Evolutionary conservation across 257 asterid genomes (phyloP), one percentile per base, ranked within the genome.

Genomic region (Gentiana straminea): DNA sequence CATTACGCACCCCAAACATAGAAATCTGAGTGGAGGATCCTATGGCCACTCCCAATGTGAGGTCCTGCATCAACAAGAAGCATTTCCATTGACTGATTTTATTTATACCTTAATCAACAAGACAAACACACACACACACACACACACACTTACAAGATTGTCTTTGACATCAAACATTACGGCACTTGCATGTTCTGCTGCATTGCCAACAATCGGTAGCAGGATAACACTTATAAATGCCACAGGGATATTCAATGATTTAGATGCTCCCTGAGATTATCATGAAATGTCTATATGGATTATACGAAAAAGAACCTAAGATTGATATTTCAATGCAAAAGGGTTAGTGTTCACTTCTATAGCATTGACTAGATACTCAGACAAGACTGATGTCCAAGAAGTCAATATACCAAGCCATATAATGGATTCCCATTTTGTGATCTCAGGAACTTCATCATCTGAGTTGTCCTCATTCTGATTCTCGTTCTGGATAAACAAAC

Each of bases 101-200:
- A 38, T 35, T 32, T 41, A 5, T 41, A 1, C 13, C 12, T 57
- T 32, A 38, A 33, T 51, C 55, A 66, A 57, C 11, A 41, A 35
- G 52, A 36, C 5, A 55, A 5, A 43, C 24, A 24, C 24, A 24
- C 24, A 24, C 24, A 24, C 24, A 24, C 24, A 24, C 24, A 24
- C 24, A 24, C 24, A 24, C 24, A 24, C 24, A 66, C 78, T 64
- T 51, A 89, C 97, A 60, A 89, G 94, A 70, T 89, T 89, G 79
- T 86, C 86, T 75, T 84, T 84, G 68, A 84, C 65, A 4, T 94
- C 96, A 78, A 86, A 86, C 89, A 86, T 81, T 57, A 86, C 62
- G 52, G 96, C 94, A 65, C 91, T 84, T 5, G 94, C 95, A 75
- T 86, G 95, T 58, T 86, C 94, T 1, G 95, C 90, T 53, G 88